A percentile compares a stretch with the other conserved stretches of the same genome.
These are phyloP conservation scores for Oenanthe sinensis DNA, from an alignment of 129 eudicot genomes.

Conservation along the genomic window DNA sequence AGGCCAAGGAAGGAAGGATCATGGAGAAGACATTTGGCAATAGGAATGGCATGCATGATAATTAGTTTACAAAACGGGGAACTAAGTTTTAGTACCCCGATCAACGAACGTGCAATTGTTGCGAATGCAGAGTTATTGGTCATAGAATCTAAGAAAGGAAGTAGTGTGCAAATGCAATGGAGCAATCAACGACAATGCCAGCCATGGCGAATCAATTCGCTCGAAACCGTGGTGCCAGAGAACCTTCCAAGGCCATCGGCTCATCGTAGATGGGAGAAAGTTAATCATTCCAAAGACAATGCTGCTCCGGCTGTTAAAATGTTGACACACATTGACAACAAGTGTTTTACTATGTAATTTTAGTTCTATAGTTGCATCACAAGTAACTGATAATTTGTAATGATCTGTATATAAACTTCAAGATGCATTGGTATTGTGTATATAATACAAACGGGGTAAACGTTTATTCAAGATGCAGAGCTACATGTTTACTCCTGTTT, in stretches of 20 bases:
- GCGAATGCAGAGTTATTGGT: conserved; percentile 1
- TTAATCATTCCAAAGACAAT: not conserved
- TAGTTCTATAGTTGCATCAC: too few species aligned
- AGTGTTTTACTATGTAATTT: not conserved
- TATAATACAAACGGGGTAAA: too few species aligned
- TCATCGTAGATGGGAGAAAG: conserved; percentile 33
- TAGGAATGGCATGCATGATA: conserved; percentile 25
- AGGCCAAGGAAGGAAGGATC: conserved; percentile 19
- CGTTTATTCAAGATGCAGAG: too few species aligned
- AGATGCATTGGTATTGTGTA: not conserved
- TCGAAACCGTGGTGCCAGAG: conserved; percentile 51
- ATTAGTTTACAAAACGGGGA: conserved; percentile 17
- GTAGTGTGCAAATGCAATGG: conserved; percentile 17
- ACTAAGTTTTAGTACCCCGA: not conserved
- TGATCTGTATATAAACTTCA: not conserved
- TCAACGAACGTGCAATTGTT: conserved; percentile 3
- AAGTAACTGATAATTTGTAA: not conserved
- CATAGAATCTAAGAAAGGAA: not conserved
- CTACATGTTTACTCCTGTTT: too few species aligned
- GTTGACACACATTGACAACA: not conserved
- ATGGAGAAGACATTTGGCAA: conserved; percentile 17
- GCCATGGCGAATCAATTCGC: conserved; percentile 37
- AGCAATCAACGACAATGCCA: conserved; percentile 38
- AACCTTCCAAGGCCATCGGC: conserved; percentile 48
- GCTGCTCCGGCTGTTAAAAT: not conserved